These are phyloP conservation scores for Rubroboletus pulcherrimus DNA, from an alignment of 768 basidiomycete genomes.

Conservation along the genomic window DNA sequence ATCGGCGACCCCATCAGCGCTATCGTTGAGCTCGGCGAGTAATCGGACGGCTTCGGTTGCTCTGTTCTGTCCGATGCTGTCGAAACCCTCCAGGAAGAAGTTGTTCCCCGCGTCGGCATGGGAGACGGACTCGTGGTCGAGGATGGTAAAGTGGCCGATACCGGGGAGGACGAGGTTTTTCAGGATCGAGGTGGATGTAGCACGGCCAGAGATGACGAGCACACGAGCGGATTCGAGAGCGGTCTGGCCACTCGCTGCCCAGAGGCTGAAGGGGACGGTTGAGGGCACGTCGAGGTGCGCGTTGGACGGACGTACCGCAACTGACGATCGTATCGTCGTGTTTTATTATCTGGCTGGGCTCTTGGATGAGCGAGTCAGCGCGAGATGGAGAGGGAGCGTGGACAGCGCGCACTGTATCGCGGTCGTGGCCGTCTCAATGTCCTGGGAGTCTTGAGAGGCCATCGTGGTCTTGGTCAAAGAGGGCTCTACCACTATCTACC, in stretches of 20 bases:
- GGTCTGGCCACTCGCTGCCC: slow-evolving; percentile 89
- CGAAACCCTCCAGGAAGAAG: slow-evolving; percentile 81
- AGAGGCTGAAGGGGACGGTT: slow-evolving; percentile 51
- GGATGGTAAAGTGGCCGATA: slow-evolving; percentile 91
- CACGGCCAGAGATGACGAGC: slow-evolving; percentile 75
- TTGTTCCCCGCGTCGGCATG: slow-evolving; percentile 89
- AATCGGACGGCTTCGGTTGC: slow-evolving; percentile 76
- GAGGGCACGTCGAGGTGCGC: too few relatives aligned
- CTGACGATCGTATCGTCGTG: slow-evolving; percentile 92
- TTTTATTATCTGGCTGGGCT: slow-evolving; percentile 77
- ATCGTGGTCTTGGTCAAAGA: slow-evolving; percentile 22
- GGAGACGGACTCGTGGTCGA: slow-evolving; percentile 60
- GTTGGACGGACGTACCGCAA: slow-evolving; percentile 55
- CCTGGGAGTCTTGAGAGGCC: slow-evolving; percentile 39
- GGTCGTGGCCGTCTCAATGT: slow-evolving; percentile 45
- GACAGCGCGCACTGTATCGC: slow-evolving; percentile 32
- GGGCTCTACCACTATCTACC: slow-evolving; percentile 1
- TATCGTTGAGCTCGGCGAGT: slow-evolving; percentile 83
- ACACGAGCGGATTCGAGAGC: slow-evolving; percentile 84
- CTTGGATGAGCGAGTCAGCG: slow-evolving; percentile 29
- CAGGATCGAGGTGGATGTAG: slow-evolving; percentile 83
- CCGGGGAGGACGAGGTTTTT: slow-evolving; percentile 98
- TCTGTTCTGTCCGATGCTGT: slow-evolving; percentile 76
- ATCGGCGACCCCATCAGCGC: slow-evolving; percentile 70
- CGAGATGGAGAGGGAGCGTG: background rate